Conservation (phyloP, 1,284 basidiomycete species). For the Phylloboletellus chloephorus region DNA sequence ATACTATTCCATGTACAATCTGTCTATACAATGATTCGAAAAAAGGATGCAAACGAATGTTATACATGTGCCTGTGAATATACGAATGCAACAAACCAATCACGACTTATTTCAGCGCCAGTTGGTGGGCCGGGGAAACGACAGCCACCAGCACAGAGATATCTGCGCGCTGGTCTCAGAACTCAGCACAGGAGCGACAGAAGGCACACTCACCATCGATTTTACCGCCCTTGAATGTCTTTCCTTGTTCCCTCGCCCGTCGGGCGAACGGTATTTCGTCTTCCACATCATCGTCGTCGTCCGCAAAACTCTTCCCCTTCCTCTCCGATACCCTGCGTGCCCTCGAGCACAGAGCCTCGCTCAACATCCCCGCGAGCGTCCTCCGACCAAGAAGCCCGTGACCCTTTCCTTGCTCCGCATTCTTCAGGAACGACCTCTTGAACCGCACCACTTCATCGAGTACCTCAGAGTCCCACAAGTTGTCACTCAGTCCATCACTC, state of each 20-base stretch:
- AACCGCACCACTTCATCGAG: conserved; percentile 82
- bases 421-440: conserved; percentile 38
- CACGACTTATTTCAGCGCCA: conserved; percentile 11
- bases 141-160: conserved; percentile 62
- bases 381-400: conserved; percentile 42
- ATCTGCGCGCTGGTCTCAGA: conserved; percentile 37
- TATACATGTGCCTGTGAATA: conserved; percentile 21
- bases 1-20: conserved; percentile 19
- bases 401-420: conserved; percentile 13
- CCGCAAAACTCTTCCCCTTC: conserved; percentile 19
- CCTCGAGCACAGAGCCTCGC: conserved; percentile 67
- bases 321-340: conserved; percentile 57
- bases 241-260: conserved; percentile 59
- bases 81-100: conserved; percentile 9
- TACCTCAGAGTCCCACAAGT: conserved; percentile 93
- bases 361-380: conserved; percentile 60
- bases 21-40: conserved; percentile 27
- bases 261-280: conserved; percentile 66
- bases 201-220: conserved; percentile 54
- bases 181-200: neutral
- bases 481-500: conserved; percentile 88
- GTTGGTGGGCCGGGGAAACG: conserved; percentile 43
- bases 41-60: conserved; percentile 17
- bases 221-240: conserved; percentile 65
- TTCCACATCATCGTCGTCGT: conserved; percentile 29